These are phyloP conservation scores for Acer saccharum DNA, from an alignment of 345 rosid species.

Conservation along the genomic window DNA sequence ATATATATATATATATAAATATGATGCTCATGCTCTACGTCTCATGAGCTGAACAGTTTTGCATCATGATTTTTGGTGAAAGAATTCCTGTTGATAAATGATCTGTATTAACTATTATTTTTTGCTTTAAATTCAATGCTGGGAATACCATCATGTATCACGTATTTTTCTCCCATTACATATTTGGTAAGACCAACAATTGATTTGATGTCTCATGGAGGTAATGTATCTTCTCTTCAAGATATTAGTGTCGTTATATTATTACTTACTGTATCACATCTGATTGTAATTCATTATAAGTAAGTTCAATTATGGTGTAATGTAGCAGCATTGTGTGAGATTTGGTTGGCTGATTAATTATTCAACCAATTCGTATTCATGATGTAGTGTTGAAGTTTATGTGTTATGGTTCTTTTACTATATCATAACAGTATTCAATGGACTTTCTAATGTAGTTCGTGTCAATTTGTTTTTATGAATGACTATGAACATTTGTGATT, in stretches of 20 bases:
- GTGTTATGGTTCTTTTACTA: too few species aligned
- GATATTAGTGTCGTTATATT: neutral
- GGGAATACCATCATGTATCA: slow-evolving; percentile 6
- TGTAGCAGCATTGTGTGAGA: too few species aligned
- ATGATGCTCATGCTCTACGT: neutral
- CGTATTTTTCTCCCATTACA: neutral
- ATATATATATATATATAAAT: too few species aligned
- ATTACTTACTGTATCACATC: slow-evolving; percentile 13
- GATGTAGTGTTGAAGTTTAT: too few species aligned
- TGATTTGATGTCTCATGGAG: slow-evolving; percentile 7
- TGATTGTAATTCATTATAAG: slow-evolving; percentile 38
- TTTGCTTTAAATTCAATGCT: slow-evolving; percentile 7
- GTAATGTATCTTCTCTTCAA: slow-evolving; percentile 2
- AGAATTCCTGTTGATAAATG: slow-evolving; percentile 1
- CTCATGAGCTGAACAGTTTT: neutral
- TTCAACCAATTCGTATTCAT: too few species aligned
- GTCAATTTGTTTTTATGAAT: too few species aligned
- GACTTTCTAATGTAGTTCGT: too few species aligned
- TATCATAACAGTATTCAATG: too few species aligned
- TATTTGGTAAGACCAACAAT: neutral
- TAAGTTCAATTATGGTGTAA: too few species aligned
- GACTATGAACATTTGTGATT: too few species aligned
- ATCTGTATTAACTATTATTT: neutral
- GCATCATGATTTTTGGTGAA: neutral
- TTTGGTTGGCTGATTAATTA: too few species aligned